phyloP scores from a whole-genome alignment of 805 yeast genomes.

The Lipomyces starkeyi region DNA sequence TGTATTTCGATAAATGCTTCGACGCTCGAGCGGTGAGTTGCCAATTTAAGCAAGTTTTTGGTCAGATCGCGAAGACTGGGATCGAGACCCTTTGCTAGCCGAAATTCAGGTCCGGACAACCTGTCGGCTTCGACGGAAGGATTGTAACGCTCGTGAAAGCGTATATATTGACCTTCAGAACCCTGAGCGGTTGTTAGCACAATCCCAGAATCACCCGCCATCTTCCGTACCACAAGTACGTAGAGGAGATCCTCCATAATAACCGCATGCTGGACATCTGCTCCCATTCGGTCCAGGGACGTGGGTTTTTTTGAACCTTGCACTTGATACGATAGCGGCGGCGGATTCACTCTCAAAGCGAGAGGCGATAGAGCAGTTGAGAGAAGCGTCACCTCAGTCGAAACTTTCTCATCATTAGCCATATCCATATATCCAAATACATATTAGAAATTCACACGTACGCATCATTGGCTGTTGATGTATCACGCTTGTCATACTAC shows the following conservation, averaged over 20 bases:
- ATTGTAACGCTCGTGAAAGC: conserved; percentile 67
- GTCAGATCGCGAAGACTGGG: conserved; percentile 74
- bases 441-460: background rate
- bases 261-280: conserved; percentile 71
- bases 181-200: conserved; percentile 50
- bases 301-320: conserved; percentile 15
- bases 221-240: conserved; percentile 55
- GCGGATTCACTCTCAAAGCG: conserved; percentile 18
- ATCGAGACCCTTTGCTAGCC: conserved; percentile 73
- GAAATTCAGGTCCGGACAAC: conserved; percentile 74
- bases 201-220: too few relatives aligned
- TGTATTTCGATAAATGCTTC: conserved; percentile 65
- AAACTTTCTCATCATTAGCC: conserved; percentile 9
- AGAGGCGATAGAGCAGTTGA: conserved; percentile 26
- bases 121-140: conserved; percentile 52
- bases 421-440: background rate
- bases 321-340: conserved; percentile 29
- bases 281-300: conserved; percentile 43
- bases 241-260: conserved; percentile 72
- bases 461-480: background rate
- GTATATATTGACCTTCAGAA: conserved; percentile 75
- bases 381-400: conserved; percentile 29
- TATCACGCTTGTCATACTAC: background rate
- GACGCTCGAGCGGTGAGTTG: conserved; percentile 67
- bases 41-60: conserved; percentile 62